Evolutionary conservation across 257 asterid genomes (phyloP).

Genomic region (Paulownia fortunei): DNA sequence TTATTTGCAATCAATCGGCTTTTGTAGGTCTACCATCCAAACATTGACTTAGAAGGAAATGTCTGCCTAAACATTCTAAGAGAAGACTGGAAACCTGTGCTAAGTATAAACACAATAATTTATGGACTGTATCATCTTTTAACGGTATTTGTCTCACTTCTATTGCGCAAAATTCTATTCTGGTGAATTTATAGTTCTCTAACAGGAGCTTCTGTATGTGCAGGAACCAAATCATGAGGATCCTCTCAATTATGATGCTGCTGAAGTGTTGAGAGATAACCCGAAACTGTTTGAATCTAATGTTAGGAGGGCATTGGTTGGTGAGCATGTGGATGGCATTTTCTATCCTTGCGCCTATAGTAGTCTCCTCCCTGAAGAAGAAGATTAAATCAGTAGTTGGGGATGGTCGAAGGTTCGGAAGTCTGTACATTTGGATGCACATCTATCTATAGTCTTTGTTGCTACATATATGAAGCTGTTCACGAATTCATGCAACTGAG

Average conservation of each 20-base stretch:
- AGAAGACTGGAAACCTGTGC: constrained; percentile 88
- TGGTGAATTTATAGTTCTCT: neutral
- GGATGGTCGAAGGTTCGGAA: too few species aligned
- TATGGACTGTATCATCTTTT: constrained; percentile 77
- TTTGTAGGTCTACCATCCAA: constrained; percentile 90
- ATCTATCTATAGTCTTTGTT: too few species aligned
- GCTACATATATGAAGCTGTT: too few species aligned
- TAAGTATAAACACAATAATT: constrained; percentile 70
- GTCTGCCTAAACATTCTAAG: constrained; percentile 88
- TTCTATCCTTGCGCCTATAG: constrained; percentile 38
- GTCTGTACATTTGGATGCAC: too few species aligned
- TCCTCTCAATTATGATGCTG: constrained; percentile 82
- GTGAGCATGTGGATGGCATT: constrained; percentile 47
- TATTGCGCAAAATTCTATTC: neutral
- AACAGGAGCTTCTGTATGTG: neutral
- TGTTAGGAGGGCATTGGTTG: constrained; percentile 57
- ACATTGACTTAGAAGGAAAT: constrained; percentile 82
- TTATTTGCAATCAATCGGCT: too few species aligned
- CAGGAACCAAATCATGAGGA: constrained; percentile 88
- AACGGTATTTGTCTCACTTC: constrained; percentile 49
- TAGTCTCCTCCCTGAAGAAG: neutral
- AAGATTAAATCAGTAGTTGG: constrained; percentile 28
- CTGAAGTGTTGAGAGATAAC: constrained; percentile 60
- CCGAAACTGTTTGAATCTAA: constrained; percentile 47
- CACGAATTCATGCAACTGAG: too few species aligned